These are phyloP conservation scores for Candida pini DNA, from an alignment of 805 yeast genomes.

Conservation along the genomic window DNA sequence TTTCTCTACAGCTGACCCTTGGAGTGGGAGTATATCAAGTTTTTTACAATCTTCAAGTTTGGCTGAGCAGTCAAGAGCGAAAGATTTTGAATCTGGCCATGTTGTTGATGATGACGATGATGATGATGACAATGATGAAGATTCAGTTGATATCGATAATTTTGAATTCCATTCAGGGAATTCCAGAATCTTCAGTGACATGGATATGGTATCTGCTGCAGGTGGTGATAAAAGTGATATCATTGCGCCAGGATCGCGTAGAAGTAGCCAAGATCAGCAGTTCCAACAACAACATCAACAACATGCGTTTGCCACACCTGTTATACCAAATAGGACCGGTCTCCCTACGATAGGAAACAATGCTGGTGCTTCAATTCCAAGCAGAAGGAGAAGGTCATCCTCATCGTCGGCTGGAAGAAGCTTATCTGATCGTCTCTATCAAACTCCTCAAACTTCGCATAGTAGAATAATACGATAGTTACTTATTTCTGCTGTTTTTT, in stretches of 20 bases:
- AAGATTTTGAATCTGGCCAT: slow-evolving; percentile 2
- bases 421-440: slow-evolving; percentile 6
- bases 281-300: slow-evolving; percentile 2
- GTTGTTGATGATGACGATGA: slow-evolving; percentile 4
- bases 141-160: not conserved
- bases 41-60: slow-evolving; percentile 1
- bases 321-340: slow-evolving; percentile 13
- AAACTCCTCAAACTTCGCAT: slow-evolving; percentile 15
- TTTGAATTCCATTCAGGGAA: no score
- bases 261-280: not conserved
- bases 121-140: slow-evolving; percentile 4
- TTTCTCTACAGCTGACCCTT: no score
- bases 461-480: slow-evolving; percentile 18
- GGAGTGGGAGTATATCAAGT: no score
- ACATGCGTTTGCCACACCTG: slow-evolving; percentile 15
- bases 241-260: no score
- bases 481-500: not conserved
- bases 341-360: no score
- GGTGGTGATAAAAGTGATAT: no score
- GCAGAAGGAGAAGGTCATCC: slow-evolving; percentile 9
- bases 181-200: no score
- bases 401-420: no score
- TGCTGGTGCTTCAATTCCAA: no score
- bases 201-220: no score
- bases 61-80: no score